Conservation (phyloP, 192 early-diverging fungal species). For the Coemansia sp. region DNA sequence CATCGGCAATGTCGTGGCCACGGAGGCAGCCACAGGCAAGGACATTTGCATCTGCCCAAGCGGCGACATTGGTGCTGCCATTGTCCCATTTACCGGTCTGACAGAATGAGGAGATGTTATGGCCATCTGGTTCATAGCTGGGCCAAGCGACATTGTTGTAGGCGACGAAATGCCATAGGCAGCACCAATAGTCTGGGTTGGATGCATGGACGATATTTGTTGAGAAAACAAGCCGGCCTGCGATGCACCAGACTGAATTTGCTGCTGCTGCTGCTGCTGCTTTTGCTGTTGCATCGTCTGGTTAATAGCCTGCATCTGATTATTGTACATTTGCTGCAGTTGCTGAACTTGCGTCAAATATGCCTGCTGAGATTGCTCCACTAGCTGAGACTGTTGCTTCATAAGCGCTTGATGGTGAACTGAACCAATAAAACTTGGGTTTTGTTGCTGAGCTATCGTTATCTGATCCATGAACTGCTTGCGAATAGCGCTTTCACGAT, state of each 20-base stretch:
- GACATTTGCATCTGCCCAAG: slow-evolving; percentile 16
- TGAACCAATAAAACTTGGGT: slow-evolving; percentile 38
- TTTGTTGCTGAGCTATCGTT: slow-evolving; percentile 36
- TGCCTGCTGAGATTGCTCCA: slow-evolving; percentile 39
- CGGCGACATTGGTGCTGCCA: slow-evolving; percentile 25
- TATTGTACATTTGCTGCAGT: slow-evolving; percentile 37
- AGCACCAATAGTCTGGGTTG: not conserved
- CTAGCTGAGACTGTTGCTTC: slow-evolving; percentile 45
- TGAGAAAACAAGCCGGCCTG: slow-evolving; percentile 7
- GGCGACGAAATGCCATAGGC: not conserved
- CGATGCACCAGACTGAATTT: slow-evolving; percentile 10
- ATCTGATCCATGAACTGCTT: slow-evolving; percentile 35
- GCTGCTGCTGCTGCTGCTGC: slow-evolving; percentile 40
- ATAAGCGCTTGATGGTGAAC: slow-evolving; percentile 34
- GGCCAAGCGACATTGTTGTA: slow-evolving; percentile 10
- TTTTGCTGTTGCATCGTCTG: slow-evolving; percentile 36
- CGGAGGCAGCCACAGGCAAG: not conserved
- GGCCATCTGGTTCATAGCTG: slow-evolving; percentile 19
- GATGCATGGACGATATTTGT: slow-evolving; percentile 18
- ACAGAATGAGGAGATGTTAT: slow-evolving; percentile 21
- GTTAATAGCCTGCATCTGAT: slow-evolving; percentile 32
- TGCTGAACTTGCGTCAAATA: slow-evolving; percentile 32
- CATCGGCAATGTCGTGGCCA: slow-evolving; percentile 10
- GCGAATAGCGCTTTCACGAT: slow-evolving; percentile 31
- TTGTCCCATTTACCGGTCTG: slow-evolving; percentile 11